Base-by-base conservation (phyloP, 106 monocot species). In the Apostasia ramifera region DNA sequence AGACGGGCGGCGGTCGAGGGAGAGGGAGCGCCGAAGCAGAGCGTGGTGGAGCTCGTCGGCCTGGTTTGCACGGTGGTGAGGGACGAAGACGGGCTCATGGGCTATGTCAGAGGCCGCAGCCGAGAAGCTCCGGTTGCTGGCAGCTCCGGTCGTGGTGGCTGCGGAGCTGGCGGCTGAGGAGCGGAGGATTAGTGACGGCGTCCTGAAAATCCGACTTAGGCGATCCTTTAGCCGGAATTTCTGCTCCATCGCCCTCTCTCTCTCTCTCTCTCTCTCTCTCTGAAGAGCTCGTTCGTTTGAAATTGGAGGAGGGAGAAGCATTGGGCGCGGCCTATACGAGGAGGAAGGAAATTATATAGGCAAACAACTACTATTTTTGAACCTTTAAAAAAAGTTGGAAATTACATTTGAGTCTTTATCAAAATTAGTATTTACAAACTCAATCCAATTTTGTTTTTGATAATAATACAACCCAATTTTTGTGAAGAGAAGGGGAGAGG, bases 71-170 rank as follows among this genome's bases (percentile, higher is more conserved):
- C 55, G 38, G 41, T 43, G 2, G 38, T 47, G 71, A 5, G 60
- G 59, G 65, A 73, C 9, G 55, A 73, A 73, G 40, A 65, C 14
- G 13, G 73, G 73, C 4, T 73, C 73, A 15, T 49, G 60, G 49
- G 49, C 71, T n/a, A 61, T 71, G 8, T 55, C 72, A 2, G 39
- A 44, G 9, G 57, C 14, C 6, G 40, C 6, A 7, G 60, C 40
- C 40, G 55, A 49, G 38, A 71, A 60, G 71, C 60, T 61, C 12
- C 67, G 67, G 67, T 47, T 65, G 56, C 74, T 59, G 57, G 40
- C 12, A 3, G 70, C 37, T 40, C 38, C 39, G 3, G 66, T 13
- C 47, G 47, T 47, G 3, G 66, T 13, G 56, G 47, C 56, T 38
- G 72, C 51, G 53, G 61, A 62, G 12, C 40, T n/a, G 47, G 43